Evolutionary conservation across 371 early-diverging fungal species (phyloP), one percentile per base, ranked within the genome.

Genomic region (Parasitella parasitica): DNA sequence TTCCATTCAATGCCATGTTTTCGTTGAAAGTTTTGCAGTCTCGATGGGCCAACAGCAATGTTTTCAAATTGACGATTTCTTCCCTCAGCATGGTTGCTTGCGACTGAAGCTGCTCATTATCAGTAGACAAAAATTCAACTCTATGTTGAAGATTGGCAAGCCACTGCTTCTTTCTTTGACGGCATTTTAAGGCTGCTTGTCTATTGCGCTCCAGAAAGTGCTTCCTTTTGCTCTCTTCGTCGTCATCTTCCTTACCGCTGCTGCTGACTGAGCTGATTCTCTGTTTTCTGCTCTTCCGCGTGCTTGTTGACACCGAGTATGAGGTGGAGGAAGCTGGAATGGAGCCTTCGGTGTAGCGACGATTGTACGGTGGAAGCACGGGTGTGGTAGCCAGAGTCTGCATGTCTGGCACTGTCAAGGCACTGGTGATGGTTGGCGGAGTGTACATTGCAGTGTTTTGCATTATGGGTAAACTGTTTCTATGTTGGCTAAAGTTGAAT

Each of bases 161-260:
- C 88, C 91, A 91, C 63, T 91, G 88, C 73, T 93, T 93, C 73
- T 94, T 94, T 65, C 93, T 89, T 70, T 91, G 93, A 28, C 95
- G 85, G 66, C 95, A 94, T 66, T 93, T 93, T 13, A 92, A 83
- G 1, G 95, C 95, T 6, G 95, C 95, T 73, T 85, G 84, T 54
- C 92, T 80, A 69, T 92, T 92, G 54, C 92, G 81, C 65, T 92
- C 92, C 65, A 92, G 71, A 70, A 92, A 91, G 66, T 86, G 88
- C 48, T 75, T 76, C 46, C 90, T 74, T 69, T 87, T 88, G 22
- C 84, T 86, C 28, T 66, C 61, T 32, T 60, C 61, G 15, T 39
- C 32, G 22, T 43, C 35, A 12, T 61, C 54, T 35, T 39, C 46
- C 39, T 32, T 41, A 36, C 35, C 50, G 35, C 12, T 50, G 27